Evolutionary conservation across 192 early-diverging fungal genomes (phyloP).

Genomic region (Linnemannia exigua): DNA sequence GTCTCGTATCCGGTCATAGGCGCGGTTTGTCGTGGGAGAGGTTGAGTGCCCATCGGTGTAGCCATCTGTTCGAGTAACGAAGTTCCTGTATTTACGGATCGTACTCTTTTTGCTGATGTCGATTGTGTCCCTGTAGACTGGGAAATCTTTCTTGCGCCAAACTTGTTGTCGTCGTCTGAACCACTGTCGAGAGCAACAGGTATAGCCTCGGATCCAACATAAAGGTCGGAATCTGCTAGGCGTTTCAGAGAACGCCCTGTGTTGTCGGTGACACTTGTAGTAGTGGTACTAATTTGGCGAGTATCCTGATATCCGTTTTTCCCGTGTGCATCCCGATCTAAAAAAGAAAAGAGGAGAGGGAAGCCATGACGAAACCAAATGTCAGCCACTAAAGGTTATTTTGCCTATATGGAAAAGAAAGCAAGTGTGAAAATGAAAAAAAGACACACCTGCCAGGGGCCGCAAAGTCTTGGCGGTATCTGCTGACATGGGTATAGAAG

Average conservation of each 20-base stretch:
- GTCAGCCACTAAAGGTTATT: neutral
- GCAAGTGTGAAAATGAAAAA: neutral
- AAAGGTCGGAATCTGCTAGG: neutral
- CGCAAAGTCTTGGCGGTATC: neutral
- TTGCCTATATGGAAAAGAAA: neutral
- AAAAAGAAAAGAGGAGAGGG: neutral
- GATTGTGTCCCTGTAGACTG: neutral
- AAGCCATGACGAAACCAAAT: neutral
- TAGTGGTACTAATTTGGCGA: neutral
- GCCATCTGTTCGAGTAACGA: conserved; percentile 53
- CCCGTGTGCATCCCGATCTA: neutral
- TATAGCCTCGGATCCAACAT: neutral
- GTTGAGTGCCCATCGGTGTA: conserved; percentile 41
- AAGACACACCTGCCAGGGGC: neutral
- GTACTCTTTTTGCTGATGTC: neutral
- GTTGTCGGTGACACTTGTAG: neutral
- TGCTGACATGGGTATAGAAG: conserved; percentile 6
- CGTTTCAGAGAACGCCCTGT: conserved; percentile 17
- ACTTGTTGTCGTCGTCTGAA: conserved; percentile 12
- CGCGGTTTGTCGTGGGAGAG: conserved; percentile 15
- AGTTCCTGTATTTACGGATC: neutral
- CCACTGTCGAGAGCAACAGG: conserved; percentile 33
- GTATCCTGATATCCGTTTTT: neutral
- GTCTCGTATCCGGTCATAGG: neutral
- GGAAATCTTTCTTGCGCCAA: neutral